These are phyloP conservation scores for Arbutus unedo DNA, from an alignment of 148 eudicot genomes.

Conservation along the genomic window DNA sequence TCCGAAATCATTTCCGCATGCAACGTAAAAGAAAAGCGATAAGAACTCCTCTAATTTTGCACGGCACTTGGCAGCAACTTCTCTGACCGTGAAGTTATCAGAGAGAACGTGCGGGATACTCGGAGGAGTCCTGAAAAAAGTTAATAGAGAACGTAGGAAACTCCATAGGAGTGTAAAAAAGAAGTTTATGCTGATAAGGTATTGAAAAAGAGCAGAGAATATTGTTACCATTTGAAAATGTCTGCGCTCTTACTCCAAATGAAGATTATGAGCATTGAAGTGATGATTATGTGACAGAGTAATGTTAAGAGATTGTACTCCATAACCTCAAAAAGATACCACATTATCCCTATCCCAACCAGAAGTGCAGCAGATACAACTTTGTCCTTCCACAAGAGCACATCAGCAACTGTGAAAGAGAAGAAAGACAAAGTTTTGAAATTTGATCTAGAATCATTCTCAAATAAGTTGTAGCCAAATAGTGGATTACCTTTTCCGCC, in stretches of 20 bases:
- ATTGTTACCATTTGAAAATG: slow-evolving; percentile 32
- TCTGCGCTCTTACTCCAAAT: slow-evolving; percentile 33
- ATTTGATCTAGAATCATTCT: not conserved
- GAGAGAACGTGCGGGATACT: slow-evolving; percentile 25
- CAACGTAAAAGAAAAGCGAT: slow-evolving; percentile 17
- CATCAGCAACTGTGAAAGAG: slow-evolving; percentile 36
- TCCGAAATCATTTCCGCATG: slow-evolving; percentile 33
- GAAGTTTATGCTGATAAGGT: too few species aligned
- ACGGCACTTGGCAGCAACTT: slow-evolving; percentile 18
- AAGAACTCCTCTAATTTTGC: slow-evolving; percentile 19
- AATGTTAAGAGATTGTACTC: slow-evolving; percentile 41
- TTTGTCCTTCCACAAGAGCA: slow-evolving; percentile 45
- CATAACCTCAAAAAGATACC: slow-evolving; percentile 47
- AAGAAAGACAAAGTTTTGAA: not conserved
- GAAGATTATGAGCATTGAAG: slow-evolving; percentile 39
- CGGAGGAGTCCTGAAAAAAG: slow-evolving; percentile 32
- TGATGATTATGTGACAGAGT: slow-evolving; percentile 36
- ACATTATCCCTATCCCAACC: slow-evolving; percentile 25
- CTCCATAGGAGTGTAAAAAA: not conserved
- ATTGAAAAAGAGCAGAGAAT: not conserved
- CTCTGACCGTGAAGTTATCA: slow-evolving; percentile 20
- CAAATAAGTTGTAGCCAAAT: not conserved
- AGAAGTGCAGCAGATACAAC: slow-evolving; percentile 34
- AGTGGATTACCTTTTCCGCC: slow-evolving; percentile 41
- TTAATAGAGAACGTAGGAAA: not conserved